Percentiles rank a stretch among this genome's conserved stretches.
Conservation (phyloP, 345 rosid species). For the Brassica carinata region DNA sequence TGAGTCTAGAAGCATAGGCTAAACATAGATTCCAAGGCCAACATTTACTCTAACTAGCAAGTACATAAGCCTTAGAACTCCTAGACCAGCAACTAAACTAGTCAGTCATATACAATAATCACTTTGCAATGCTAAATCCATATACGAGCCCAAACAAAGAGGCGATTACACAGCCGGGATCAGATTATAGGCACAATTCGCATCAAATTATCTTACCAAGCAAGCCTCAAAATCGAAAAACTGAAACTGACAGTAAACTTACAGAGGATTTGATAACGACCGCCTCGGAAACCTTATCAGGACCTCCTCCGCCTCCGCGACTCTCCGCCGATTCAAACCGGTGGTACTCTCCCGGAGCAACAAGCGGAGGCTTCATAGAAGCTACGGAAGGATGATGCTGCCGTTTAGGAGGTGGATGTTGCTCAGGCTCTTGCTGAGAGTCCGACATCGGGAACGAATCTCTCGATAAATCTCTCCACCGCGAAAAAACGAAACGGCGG, state of each 20-base stretch:
- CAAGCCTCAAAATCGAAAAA: conserved; percentile 4
- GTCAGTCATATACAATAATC: background rate
- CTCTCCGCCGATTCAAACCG: conserved; percentile 53
- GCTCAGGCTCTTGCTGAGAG: conserved; percentile 40
- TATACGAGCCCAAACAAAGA: conserved; percentile 3
- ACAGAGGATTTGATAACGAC: conserved; percentile 70
- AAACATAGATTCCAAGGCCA: background rate
- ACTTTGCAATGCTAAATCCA: conserved; percentile 37
- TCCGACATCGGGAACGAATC: conserved; percentile 53
- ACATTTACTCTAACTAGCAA: conserved; percentile 19
- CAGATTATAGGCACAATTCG: conserved; percentile 42
- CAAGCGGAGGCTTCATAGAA: conserved; percentile 71
- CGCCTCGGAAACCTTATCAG: conserved; percentile 62
- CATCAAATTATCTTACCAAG: background rate
- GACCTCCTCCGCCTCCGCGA: conserved; percentile 25
- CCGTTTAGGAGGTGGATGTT: conserved; percentile 43
- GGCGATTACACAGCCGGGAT: background rate
- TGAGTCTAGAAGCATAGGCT: conserved; percentile 7
- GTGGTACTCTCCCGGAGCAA: conserved; percentile 72
- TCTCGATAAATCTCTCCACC: conserved; percentile 23
- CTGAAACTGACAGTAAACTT: conserved; percentile 33
- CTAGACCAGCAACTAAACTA: conserved; percentile 29
- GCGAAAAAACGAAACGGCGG: conserved; percentile 16
- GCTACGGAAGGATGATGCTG: conserved; percentile 56
- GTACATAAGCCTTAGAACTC: conserved; percentile 13